Evolutionary conservation across 2,329 filamentous ascomycete genomes (phyloP), one percentile per base, ranked within the genome.

Genomic region (Dothidotthia symphoricarpi): DNA sequence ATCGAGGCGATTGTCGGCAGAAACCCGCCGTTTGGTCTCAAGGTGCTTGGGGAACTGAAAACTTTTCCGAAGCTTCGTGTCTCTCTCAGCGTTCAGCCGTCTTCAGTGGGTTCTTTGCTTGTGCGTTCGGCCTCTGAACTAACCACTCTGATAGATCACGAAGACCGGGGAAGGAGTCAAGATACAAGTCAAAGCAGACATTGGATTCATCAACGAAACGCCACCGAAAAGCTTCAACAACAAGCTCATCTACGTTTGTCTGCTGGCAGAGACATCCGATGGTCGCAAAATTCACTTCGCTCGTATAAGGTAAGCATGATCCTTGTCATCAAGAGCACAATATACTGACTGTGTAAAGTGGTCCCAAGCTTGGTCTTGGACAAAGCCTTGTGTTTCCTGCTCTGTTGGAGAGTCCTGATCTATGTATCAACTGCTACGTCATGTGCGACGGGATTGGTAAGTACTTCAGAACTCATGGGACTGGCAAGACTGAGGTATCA

Each of bases 401-500:
- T 1, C 68, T 77, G 0, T 60, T 88, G 14, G 75, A 64, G 1
- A 69, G 69, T 4, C 61, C 71, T 0, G 75, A 78, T 13, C 78
- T 84, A 39, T 68, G 74, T 3, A 77, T 93, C 24, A 75, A 75
- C 16, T 87, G 82, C 43, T 80, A 83, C 57, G 73, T 90, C 32
- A 86, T 87, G 63, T 97, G 90, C 49, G 91, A 96, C 67, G 83
- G 88, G 28, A 85, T 97, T 53, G 87, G 78, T 79, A 62, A 45
- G 67, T 42, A 5, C 6, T 1, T 7, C 2, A 0, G n/a, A 9
- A 19, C 7, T 14, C 5, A 12, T 2, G 2, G 3, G 1, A 1
- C 15, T 6, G 3, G n/a, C 12, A n/a, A 28, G 10, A 13, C 49
- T 57, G 25, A 60, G 10, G 11, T 10, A 12, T 34, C 7, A 3